Base-by-base conservation (phyloP, 345 rosid species). In the Eucalyptus grandis region DNA sequence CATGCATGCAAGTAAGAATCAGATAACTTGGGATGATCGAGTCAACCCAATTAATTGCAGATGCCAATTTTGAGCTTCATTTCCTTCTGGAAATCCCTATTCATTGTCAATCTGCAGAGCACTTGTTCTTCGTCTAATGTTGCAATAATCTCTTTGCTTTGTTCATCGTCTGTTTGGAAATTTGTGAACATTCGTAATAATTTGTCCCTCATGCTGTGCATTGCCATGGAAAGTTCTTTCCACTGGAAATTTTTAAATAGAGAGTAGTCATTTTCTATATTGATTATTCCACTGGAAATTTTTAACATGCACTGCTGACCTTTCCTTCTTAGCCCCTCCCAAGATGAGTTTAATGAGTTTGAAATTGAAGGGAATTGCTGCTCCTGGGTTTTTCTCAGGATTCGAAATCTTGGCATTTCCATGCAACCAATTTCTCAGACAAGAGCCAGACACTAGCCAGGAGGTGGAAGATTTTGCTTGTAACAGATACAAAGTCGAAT, bases 391-490 rank as follows among this genome's bases (percentile, higher is more conserved):
- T 2, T 37, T 89, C 87, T 87, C 92, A 97, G 98, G 96, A 88
- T 93, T 98, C 51, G 99, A 96, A 93, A 91, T 97, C 87, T 92
- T 97, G 92, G 99, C 99, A 90, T 97, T 95, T 90, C 99, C 99
- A 5, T 97, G 99, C 93, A 97, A 97, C 90, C 99, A 97, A 91
- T 97, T 97, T 91, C 88, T 97, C 89, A 89, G 90, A 88, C 99
- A 97, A 92, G 98, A 96, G 94, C 99, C 99, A 30, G 96, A 95
- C 72, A 85, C 97, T 11, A 97, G 97, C 87, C 90, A 94, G 95
- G 97, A 94, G 82, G 97, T 93, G 72, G 89, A 95, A 53, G 90
- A 95, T 90, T 97, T 97, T 93, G 99, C 97, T 24, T 97, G 99
- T 91, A 92, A 97, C 2, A 94, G 95, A 90, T 97, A 89, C 93